Conservation (phyloP, 2,329 filamentous ascomycete species). For the Cladophialophora carrionii region DNA sequence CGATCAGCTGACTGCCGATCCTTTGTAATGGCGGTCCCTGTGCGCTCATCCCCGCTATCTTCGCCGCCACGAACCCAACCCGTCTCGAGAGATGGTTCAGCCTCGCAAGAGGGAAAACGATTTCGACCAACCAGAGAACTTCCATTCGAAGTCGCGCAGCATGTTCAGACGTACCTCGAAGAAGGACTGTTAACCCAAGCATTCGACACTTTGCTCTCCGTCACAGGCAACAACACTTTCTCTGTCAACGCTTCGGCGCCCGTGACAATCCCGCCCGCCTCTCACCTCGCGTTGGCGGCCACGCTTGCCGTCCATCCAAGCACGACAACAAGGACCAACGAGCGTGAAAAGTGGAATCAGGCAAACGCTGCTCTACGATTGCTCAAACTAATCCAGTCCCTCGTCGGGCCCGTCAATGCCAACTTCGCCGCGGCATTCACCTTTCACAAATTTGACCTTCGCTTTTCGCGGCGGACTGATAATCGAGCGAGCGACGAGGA, state of each 20-base stretch:
- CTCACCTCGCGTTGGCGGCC: slow-evolving; percentile 74
- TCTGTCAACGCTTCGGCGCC: slow-evolving; percentile 47
- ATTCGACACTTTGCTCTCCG: slow-evolving; percentile 65
- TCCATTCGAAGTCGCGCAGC: slow-evolving; percentile 65
- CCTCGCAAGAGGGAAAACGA: slow-evolving; percentile 3
- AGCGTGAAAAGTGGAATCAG: slow-evolving; percentile 63
- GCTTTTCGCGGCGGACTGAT: slow-evolving; percentile 17
- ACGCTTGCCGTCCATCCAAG: slow-evolving; percentile 81
- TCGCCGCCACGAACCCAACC: slow-evolving; percentile 24
- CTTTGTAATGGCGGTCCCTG: slow-evolving; percentile 9
- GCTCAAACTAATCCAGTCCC: slow-evolving; percentile 66
- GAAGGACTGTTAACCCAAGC: slow-evolving; percentile 71
- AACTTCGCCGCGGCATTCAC: slow-evolving; percentile 71
- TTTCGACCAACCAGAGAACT: slow-evolving; percentile 62
- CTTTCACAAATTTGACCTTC: slow-evolving; percentile 55
- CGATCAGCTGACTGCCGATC: neutral
- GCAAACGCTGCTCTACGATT: slow-evolving; percentile 70
- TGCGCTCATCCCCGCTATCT: slow-evolving; percentile 25
- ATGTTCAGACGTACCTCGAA: slow-evolving; percentile 73
- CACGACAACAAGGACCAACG: slow-evolving; percentile 72
- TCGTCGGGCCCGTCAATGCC: slow-evolving; percentile 71
- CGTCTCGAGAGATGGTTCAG: slow-evolving; percentile 13
- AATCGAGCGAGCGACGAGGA: slow-evolving; percentile 37
- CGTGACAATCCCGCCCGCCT: slow-evolving; percentile 68
- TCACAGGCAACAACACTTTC: slow-evolving; percentile 59